These are phyloP conservation scores for Zea luxurians DNA, from an alignment of 176 grass and related monocot species.

Conservation along the genomic window DNA sequence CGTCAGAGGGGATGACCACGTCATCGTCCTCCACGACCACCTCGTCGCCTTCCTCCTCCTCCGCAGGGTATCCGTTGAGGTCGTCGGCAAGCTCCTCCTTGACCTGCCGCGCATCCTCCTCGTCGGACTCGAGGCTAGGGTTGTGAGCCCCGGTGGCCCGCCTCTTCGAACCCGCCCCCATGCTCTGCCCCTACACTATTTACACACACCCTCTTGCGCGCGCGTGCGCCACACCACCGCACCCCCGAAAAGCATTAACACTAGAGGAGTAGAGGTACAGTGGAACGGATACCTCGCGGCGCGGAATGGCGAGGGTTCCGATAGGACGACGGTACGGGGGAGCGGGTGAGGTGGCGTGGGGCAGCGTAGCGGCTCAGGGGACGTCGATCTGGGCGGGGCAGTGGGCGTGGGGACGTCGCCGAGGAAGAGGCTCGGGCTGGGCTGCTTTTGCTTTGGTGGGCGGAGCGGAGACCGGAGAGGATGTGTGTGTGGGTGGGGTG, in stretches of 20 bases:
- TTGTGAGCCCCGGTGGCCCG: conserved; percentile 36
- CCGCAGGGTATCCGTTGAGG: conserved; percentile 49
- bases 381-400: conserved; percentile 43
- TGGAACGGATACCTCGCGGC: conserved; percentile 44
- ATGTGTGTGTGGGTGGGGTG: too few relatives aligned
- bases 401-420: conserved; percentile 45
- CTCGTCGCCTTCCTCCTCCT: conserved; percentile 9
- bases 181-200: conserved; percentile 29
- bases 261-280: conserved; percentile 62
- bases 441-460: conserved; percentile 22
- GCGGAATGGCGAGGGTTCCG: conserved; percentile 29
- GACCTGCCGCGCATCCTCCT: conserved; percentile 32
- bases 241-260: conserved; percentile 38
- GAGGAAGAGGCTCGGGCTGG: conserved; percentile 38
- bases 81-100: conserved; percentile 54
- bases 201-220: conserved; percentile 1
- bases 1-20: conserved; percentile 44
- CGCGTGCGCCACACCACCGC: conserved; percentile 16
- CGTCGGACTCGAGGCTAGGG: conserved; percentile 45
- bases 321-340: conserved; percentile 16
- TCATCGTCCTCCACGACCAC: conserved; percentile 36
- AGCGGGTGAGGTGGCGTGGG: background rate
- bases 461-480: conserved; percentile 22
- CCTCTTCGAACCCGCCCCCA: conserved; percentile 38
- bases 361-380: too few relatives aligned